Evolutionary conservation across 83 land plant genomes (phyloP).

Genomic region (Diphasiastrum complanatum): DNA sequence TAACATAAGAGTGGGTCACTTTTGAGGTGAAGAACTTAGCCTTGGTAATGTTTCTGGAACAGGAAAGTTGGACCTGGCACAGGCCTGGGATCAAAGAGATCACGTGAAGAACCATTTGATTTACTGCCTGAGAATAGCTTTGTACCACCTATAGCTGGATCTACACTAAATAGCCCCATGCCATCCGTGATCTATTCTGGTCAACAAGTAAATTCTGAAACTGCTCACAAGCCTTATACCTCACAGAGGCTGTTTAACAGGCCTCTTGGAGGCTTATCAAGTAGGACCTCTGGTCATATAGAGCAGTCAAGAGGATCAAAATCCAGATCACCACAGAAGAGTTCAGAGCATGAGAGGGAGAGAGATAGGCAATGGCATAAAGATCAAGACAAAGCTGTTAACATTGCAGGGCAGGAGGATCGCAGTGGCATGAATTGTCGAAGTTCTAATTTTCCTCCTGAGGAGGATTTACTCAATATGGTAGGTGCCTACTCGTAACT

Average conservation of each 20-base stretch:
- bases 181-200: conserved; percentile 37
- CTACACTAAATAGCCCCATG: conserved; percentile 26
- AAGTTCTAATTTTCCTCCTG: conserved; percentile 37
- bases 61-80: conserved; percentile 24
- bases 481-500: conserved; percentile 23
- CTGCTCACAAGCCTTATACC: conserved; percentile 26
- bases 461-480: conserved; percentile 81
- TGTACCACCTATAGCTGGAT: conserved; percentile 14
- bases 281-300: conserved; percentile 6
- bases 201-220: conserved; percentile 18
- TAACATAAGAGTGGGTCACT: background rate
- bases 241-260: conserved; percentile 14
- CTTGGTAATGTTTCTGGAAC: no score
- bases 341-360: conserved; percentile 29
- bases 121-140: conserved; percentile 25
- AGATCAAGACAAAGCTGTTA: background rate
- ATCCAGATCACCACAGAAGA: conserved; percentile 24
- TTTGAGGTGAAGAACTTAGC: no score
- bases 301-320: conserved; percentile 29
- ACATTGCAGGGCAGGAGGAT: conserved; percentile 31
- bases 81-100: conserved; percentile 35
- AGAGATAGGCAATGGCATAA: conserved; percentile 9
- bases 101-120: conserved; percentile 21
- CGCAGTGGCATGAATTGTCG: conserved; percentile 23
- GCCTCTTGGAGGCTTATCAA: conserved; percentile 16